Percentiles rank a stretch among this genome's conserved stretches.
phyloP scores from a whole-genome alignment of 108 stramenopile species.

The Skeletonema costatum region DNA sequence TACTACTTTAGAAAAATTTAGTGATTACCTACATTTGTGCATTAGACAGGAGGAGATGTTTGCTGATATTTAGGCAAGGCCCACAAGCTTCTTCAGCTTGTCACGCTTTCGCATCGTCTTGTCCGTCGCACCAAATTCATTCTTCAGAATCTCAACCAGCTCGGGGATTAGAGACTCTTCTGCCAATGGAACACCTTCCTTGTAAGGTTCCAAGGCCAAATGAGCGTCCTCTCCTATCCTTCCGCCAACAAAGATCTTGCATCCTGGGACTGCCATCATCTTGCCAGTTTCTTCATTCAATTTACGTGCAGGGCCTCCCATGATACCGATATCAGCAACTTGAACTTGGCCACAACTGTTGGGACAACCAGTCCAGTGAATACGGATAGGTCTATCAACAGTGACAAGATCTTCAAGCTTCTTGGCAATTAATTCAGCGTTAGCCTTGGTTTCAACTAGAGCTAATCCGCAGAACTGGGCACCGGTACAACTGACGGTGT shows the following conservation, averaged over 20 bases:
- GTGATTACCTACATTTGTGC: background rate
- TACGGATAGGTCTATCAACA: constrained; percentile 82
- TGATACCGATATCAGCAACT: constrained; percentile 94
- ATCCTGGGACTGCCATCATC: constrained; percentile 89
- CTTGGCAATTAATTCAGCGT: constrained; percentile 70
- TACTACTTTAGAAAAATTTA: background rate
- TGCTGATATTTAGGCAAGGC: background rate
- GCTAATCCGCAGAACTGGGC: constrained; percentile 94
- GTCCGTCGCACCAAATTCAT: constrained; percentile 78
- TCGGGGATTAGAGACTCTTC: constrained; percentile 78
- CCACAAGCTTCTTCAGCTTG: constrained; percentile 22
- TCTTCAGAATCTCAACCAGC: constrained; percentile 76
- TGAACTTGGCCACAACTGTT: constrained; percentile 96
- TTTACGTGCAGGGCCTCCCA: constrained; percentile 91
- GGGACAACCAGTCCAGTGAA: constrained; percentile 97
- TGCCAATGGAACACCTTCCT: constrained; percentile 69
- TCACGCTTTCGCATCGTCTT: constrained; percentile 42
- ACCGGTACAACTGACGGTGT: constrained; percentile 93
- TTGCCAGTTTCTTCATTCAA: constrained; percentile 75
- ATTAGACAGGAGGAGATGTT: background rate
- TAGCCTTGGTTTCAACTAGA: constrained; percentile 88
- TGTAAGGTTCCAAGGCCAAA: constrained; percentile 78
- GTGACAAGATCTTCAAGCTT: constrained; percentile 83
- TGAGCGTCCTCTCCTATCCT: constrained; percentile 87
- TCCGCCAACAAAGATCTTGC: constrained; percentile 93